Conservation (phyloP, 768 basidiomycete genomes). For the Lactarius quietus region DNA sequence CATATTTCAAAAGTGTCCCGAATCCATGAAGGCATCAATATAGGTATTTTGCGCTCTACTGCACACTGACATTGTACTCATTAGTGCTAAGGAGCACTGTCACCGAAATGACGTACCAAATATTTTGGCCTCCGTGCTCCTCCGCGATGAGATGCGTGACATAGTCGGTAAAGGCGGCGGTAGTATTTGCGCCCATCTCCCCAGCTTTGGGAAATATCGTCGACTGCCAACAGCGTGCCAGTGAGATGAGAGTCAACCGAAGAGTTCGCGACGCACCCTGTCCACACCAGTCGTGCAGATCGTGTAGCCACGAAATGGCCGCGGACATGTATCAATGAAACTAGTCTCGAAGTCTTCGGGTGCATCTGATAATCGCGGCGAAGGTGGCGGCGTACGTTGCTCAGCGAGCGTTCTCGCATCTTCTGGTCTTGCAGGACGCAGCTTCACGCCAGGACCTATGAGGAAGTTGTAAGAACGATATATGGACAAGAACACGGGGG, state of each 20-base stretch:
- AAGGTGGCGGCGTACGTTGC: conserved; percentile 31
- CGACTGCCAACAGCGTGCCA: conserved; percentile 40
- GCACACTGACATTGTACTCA: conserved; percentile 57
- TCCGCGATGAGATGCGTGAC: conserved; percentile 86
- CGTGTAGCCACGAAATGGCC: conserved; percentile 62
- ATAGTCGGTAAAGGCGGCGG: conserved; percentile 72
- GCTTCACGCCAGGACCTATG: conserved; percentile 80
- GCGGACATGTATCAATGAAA: conserved; percentile 41
- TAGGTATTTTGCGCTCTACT: conserved; percentile 72
- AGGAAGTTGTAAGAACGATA: background rate
- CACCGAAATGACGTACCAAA: conserved; percentile 43
- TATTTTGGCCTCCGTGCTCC: conserved; percentile 84
- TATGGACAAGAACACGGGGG: background rate
- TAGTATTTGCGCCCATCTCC: conserved; percentile 73
- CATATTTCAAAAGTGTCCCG: conserved; percentile 65
- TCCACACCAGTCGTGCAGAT: conserved; percentile 79
- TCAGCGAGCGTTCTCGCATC: conserved; percentile 26
- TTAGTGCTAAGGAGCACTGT: background rate
- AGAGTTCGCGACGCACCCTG: conserved; percentile 50
- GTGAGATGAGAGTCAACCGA: background rate
- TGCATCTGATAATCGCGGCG: conserved; percentile 40
- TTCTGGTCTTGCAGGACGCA: conserved; percentile 56
- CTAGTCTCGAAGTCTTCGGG: conserved; percentile 23
- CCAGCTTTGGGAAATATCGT: conserved; percentile 70
- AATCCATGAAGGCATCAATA: conserved; percentile 78